Evolutionary conservation across 2,329 filamentous ascomycete genomes (phyloP).

Genomic region (Nemania sp.): DNA sequence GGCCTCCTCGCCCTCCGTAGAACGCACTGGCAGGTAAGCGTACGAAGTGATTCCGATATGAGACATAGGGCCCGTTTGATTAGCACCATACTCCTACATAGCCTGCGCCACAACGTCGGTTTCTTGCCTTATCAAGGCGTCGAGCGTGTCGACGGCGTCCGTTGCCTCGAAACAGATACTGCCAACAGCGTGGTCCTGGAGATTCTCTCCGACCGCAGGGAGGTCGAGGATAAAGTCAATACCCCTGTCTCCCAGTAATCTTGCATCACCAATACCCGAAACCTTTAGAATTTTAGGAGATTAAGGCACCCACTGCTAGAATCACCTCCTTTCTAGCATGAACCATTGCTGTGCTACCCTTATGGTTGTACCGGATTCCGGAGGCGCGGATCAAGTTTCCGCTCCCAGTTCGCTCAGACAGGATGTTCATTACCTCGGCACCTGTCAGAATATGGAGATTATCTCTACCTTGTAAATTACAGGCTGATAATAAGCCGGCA

Average conservation of each 20-base stretch:
- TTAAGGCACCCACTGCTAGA: slow-evolving; percentile 26
- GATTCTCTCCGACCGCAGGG: slow-evolving; percentile 28
- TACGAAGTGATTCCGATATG: slow-evolving; percentile 19
- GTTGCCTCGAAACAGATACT: slow-evolving; percentile 18
- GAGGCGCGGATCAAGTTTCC: slow-evolving; percentile 7
- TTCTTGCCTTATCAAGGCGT: slow-evolving; percentile 20
- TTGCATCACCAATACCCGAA: slow-evolving; percentile 39
- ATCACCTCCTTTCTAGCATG: slow-evolving; percentile 24
- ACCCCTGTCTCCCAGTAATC: slow-evolving; percentile 11
- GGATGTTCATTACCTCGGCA: slow-evolving; percentile 16
- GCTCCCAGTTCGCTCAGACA: slow-evolving; percentile 6
- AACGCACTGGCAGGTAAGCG: slow-evolving; percentile 21
- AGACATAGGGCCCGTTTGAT: slow-evolving; percentile 16
- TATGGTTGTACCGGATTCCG: slow-evolving; percentile 15
- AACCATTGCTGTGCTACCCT: background rate
- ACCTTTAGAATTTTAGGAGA: slow-evolving; percentile 43
- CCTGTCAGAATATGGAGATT: slow-evolving; percentile 24
- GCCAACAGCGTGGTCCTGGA: slow-evolving; percentile 30
- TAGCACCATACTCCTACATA: slow-evolving; percentile 19
- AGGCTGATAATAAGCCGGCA: slow-evolving; percentile 22
- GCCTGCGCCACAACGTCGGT: slow-evolving; percentile 16
- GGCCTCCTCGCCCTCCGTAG: slow-evolving; percentile 2
- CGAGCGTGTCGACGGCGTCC: slow-evolving; percentile 21
- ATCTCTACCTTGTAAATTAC: slow-evolving; percentile 10
- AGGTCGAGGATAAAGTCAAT: slow-evolving; percentile 19